These are phyloP conservation scores for Hemerocallis citrina DNA, from an alignment of 106 monocot genomes.

Conservation along the genomic window DNA sequence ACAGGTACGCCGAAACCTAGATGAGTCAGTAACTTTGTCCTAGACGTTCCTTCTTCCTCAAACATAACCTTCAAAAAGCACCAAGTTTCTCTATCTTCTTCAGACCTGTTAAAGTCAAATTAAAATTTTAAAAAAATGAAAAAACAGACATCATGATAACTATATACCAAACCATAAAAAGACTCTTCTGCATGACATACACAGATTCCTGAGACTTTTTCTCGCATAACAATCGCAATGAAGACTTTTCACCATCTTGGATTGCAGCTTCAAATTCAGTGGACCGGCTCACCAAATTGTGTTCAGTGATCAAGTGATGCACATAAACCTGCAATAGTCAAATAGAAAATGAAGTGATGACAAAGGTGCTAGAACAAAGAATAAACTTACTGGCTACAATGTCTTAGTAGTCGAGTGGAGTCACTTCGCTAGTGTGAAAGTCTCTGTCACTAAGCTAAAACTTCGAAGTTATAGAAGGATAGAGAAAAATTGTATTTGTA, in stretches of 20 bases:
- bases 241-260: slow-evolving; percentile 59
- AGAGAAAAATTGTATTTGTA: too few species aligned
- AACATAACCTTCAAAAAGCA: slow-evolving; percentile 95
- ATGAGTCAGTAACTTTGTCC: slow-evolving; percentile 78
- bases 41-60: slow-evolving; percentile 91
- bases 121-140: background rate
- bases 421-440: too few species aligned
- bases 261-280: slow-evolving; percentile 88
- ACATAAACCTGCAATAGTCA: slow-evolving; percentile 59
- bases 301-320: slow-evolving; percentile 84
- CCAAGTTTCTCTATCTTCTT: slow-evolving; percentile 90
- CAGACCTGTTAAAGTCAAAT: slow-evolving; percentile 46
- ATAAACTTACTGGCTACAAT: too few species aligned
- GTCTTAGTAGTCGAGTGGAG: too few species aligned
- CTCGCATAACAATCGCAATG: slow-evolving; percentile 73
- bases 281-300: slow-evolving; percentile 74
- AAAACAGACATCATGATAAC: background rate
- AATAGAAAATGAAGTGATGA: slow-evolving; percentile 5
- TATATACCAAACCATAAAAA: background rate
- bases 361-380: slow-evolving; percentile 2
- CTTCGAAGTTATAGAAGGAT: too few species aligned
- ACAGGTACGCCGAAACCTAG: slow-evolving; percentile 75
- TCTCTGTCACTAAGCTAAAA: too few species aligned
- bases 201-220: slow-evolving; percentile 64
- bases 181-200: slow-evolving; percentile 30